phyloP scores from a whole-genome alignment of 352 stramenopile species.

The Phytophthora sojae region DNA sequence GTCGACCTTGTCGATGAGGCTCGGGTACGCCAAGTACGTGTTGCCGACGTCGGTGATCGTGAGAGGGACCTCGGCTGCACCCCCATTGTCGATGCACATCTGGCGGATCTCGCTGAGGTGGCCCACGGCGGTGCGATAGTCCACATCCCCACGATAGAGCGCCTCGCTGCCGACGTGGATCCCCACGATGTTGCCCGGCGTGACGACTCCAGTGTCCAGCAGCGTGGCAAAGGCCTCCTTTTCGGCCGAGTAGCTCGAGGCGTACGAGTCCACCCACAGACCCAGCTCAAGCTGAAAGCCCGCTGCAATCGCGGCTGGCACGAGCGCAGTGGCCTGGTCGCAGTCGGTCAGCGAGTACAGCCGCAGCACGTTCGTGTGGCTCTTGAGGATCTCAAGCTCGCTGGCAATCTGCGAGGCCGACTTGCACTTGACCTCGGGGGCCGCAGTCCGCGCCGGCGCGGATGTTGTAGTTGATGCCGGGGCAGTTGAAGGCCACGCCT shows the following conservation, averaged over 20 bases:
- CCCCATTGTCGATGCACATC: not conserved
- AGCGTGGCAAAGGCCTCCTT: not conserved
- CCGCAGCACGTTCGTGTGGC: not conserved
- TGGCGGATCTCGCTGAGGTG: not conserved
- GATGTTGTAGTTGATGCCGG: not conserved
- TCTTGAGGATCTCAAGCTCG: not conserved
- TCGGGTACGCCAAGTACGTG: not conserved
- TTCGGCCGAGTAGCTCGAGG: slow-evolving; percentile 26
- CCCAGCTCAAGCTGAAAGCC: not conserved
- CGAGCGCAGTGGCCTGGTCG: not conserved
- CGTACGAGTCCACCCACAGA: not conserved
- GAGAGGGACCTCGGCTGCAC: not conserved
- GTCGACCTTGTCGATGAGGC: not conserved
- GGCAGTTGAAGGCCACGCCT: slow-evolving; percentile 31
- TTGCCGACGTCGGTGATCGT: not conserved
- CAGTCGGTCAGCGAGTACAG: not conserved
- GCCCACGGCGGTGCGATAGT: not conserved
- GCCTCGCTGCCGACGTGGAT: not conserved
- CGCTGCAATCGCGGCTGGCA: not conserved
- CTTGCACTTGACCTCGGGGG: not conserved
- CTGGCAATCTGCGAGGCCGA: not conserved
- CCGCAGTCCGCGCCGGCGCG: not conserved
- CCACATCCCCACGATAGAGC: not conserved
- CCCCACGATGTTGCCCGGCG: not conserved
- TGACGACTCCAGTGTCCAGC: not conserved